Percentiles rank a stretch among this genome's conserved stretches.
Conservation (phyloP, 1,284 basidiomycete species). For the Trichosporon asahii region DNA sequence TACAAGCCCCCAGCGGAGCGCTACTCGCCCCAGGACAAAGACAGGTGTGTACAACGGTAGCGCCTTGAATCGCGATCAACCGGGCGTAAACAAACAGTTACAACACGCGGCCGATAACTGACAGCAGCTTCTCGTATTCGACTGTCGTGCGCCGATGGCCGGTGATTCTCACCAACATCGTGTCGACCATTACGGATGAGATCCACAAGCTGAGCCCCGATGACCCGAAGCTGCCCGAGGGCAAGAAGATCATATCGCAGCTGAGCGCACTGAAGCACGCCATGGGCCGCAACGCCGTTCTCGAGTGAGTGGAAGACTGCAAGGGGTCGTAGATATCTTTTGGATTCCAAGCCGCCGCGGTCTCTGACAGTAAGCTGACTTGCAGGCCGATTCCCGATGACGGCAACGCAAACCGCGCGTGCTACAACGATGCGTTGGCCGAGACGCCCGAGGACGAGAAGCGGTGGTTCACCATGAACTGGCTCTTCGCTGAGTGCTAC, state of each 20-base stretch:
- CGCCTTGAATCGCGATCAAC: neutral
- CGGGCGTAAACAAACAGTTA: no score
- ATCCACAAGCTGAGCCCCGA: conserved; percentile 57
- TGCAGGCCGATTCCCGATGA: conserved; percentile 67
- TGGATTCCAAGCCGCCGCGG: no score
- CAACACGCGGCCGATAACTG: neutral
- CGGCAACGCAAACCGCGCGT: conserved; percentile 62
- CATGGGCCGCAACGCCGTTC: conserved; percentile 73
- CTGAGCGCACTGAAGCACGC: conserved; percentile 82
- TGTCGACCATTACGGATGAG: conserved; percentile 65
- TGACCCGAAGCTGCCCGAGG: conserved; percentile 58
- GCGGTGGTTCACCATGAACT: conserved; percentile 88
- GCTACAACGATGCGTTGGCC: conserved; percentile 71
- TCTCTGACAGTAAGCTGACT: neutral
- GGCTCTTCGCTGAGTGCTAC: conserved; percentile 87
- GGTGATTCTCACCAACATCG: conserved; percentile 73
- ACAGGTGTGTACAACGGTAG: conserved; percentile 34
- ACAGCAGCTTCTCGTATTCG: conserved; percentile 44
- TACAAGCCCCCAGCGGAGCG: conserved; percentile 38
- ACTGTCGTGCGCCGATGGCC: conserved; percentile 64
- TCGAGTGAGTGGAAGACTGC: conserved; percentile 60
- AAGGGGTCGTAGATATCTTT: no score
- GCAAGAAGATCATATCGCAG: conserved; percentile 72
- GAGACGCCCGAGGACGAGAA: conserved; percentile 58
- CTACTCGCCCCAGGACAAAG: conserved; percentile 49